These are phyloP conservation scores for Bacterosira constricta DNA, from an alignment of 108 stramenopile species.

Conservation along the genomic window DNA sequence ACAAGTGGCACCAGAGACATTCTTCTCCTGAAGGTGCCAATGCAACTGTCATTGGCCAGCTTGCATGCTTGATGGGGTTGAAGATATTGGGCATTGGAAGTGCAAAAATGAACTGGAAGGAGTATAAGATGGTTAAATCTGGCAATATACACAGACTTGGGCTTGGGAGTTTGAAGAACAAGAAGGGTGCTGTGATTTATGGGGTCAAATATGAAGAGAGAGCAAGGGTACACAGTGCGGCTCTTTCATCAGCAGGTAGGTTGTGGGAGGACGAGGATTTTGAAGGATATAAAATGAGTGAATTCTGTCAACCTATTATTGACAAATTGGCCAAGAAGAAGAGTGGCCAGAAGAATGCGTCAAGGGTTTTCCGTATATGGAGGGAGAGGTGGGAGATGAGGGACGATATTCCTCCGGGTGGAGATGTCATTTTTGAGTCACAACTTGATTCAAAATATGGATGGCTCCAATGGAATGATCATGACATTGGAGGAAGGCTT, in stretches of 20 bases:
- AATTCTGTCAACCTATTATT: not conserved
- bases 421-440: too few species aligned
- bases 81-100: not conserved
- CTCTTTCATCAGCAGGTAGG: too few species aligned
- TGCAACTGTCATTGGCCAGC: too few species aligned
- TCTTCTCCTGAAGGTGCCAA: too few species aligned
- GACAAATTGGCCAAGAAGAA: not conserved
- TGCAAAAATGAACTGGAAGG: too few species aligned
- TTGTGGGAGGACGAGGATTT: not conserved
- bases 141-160: too few species aligned
- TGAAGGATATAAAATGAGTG: too few species aligned
- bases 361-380: not conserved
- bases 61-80: too few species aligned
- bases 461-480: not conserved
- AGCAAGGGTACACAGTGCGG: not conserved
- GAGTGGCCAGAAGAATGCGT: not conserved
- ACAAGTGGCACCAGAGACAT: too few species aligned
- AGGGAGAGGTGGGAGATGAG: not conserved
- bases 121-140: not conserved
- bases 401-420: not conserved
- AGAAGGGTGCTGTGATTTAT: not conserved
- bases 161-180: too few species aligned
- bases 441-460: not conserved
- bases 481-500: not conserved
- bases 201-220: not conserved